A percentile compares a stretch with the other conserved stretches of the same genome.
These are phyloP conservation scores for Alternaria tenuissima DNA, from an alignment of 2,329 filamentous ascomycete genomes.

Conservation along the genomic window DNA sequence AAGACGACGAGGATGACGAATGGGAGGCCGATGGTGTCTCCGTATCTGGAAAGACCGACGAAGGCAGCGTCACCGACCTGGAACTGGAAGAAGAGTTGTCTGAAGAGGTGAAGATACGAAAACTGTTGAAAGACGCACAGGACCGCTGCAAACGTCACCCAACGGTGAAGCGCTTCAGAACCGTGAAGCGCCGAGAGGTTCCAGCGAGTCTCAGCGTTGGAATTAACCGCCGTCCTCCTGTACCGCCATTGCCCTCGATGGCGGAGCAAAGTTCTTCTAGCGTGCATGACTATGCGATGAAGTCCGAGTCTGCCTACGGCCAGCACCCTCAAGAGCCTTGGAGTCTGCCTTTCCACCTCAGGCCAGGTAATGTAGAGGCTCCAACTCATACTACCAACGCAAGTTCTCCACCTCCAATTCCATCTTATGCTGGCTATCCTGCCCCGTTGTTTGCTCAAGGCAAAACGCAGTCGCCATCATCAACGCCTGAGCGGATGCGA, in stretches of 20 bases:
- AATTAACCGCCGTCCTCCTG: background rate
- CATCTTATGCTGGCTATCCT: background rate
- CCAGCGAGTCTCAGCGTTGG: conserved; percentile 10
- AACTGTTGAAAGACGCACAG: conserved; percentile 31
- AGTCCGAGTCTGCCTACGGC: background rate
- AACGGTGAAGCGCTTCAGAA: conserved; percentile 28
- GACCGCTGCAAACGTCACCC: conserved; percentile 32
- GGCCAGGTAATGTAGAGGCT: background rate
- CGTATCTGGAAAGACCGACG: conserved; percentile 16
- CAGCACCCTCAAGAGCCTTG: conserved; percentile 13
- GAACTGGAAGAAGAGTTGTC: conserved; percentile 25
- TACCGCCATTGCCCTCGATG: conserved; percentile 6
- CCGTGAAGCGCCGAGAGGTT: conserved; percentile 19
- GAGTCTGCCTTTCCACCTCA: conserved; percentile 8
- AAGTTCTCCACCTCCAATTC: background rate
- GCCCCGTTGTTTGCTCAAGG: background rate
- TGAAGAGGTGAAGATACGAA: conserved; percentile 31
- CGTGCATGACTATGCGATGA: background rate
- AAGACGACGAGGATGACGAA: conserved; percentile 21
- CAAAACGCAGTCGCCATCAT: conserved; percentile 2
- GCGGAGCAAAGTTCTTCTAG: background rate
- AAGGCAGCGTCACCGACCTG: conserved; percentile 30
- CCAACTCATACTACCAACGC: background rate
- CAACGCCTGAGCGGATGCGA: conserved; percentile 1
- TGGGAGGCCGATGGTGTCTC: conserved; percentile 26